A percentile compares a stretch with the other conserved stretches of the same genome.
phyloP scores from a whole-genome alignment of 163 green algal species.

The Volvox carteri region DNA sequence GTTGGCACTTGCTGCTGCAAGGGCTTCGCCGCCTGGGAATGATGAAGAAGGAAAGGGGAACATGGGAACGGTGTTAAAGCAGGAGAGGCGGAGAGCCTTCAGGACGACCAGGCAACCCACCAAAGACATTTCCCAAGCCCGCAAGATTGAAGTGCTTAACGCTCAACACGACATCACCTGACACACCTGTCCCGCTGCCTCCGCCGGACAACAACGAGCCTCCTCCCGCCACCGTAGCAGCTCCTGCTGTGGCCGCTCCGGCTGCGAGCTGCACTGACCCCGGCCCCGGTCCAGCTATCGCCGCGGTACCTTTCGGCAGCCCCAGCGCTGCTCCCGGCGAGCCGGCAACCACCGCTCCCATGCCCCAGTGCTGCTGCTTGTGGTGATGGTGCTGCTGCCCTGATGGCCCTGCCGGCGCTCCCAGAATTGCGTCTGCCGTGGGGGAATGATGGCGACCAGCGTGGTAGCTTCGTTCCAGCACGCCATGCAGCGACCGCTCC shows the following conservation, averaged over 20 bases:
- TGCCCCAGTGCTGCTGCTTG: background rate
- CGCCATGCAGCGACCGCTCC: constrained; percentile 49
- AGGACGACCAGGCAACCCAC: too few species aligned
- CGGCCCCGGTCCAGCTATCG: background rate
- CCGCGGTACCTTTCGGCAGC: background rate
- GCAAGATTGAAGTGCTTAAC: too few species aligned
- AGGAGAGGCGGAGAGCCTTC: too few species aligned
- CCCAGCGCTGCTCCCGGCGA: background rate
- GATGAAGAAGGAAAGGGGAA: too few species aligned
- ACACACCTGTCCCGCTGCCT: too few species aligned
- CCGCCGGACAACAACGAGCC: too few species aligned
- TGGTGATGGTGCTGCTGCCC: background rate
- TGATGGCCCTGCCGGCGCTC: background rate
- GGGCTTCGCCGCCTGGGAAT: background rate
- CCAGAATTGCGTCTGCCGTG: background rate
- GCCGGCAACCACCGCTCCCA: background rate
- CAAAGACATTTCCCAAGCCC: too few species aligned
- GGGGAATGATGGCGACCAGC: background rate
- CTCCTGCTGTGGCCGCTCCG: too few species aligned
- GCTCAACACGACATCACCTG: too few species aligned
- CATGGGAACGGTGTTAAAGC: too few species aligned
- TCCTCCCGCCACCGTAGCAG: too few species aligned
- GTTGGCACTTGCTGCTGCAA: constrained; percentile 1
- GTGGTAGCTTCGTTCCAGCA: constrained; percentile 34
- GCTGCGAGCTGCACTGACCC: background rate